A percentile compares a stretch with the other conserved stretches of the same genome.
These are phyloP conservation scores for Madurella mycetomatis DNA, from an alignment of 2,329 filamentous ascomycete species.

Conservation along the genomic window DNA sequence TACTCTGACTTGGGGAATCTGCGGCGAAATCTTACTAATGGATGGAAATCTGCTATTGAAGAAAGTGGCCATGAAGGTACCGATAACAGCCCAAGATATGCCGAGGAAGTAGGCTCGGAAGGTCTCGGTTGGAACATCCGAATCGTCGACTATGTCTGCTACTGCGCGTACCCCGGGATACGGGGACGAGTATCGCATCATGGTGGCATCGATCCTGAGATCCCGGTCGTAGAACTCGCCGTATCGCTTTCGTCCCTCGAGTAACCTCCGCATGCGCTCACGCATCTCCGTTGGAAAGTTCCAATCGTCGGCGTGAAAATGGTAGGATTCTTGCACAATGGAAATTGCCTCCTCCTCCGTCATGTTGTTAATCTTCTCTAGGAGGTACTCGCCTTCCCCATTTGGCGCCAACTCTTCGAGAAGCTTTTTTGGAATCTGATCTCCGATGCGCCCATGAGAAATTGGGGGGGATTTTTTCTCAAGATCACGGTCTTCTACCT, in stretches of 20 bases:
- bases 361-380: constrained; percentile 40
- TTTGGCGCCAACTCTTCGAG: constrained; percentile 41
- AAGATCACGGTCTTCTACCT: constrained; percentile 18
- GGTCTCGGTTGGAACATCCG: constrained; percentile 36
- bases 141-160: constrained; percentile 34
- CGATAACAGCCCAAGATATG: constrained; percentile 36
- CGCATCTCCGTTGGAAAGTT: constrained; percentile 42
- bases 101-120: constrained; percentile 41
- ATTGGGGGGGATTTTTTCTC: constrained; percentile 27
- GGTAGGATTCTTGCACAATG: constrained; percentile 36
- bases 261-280: constrained; percentile 36
- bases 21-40: constrained; percentile 28
- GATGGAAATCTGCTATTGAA: constrained; percentile 39
- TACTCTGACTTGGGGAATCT: background rate
- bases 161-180: constrained; percentile 42
- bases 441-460: constrained; percentile 25
- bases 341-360: constrained; percentile 39
- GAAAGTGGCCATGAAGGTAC: constrained; percentile 38
- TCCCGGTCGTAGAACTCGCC: constrained; percentile 40
- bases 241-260: constrained; percentile 37
- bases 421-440: constrained; percentile 32
- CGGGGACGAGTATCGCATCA: constrained; percentile 39
- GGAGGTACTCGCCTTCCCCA: constrained; percentile 40
- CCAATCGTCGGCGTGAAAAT: constrained; percentile 42
- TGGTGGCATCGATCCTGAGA: constrained; percentile 37